Evolutionary conservation across 2,329 filamentous ascomycete genomes (phyloP).

Genomic region (Sporothrix schenckii): DNA sequence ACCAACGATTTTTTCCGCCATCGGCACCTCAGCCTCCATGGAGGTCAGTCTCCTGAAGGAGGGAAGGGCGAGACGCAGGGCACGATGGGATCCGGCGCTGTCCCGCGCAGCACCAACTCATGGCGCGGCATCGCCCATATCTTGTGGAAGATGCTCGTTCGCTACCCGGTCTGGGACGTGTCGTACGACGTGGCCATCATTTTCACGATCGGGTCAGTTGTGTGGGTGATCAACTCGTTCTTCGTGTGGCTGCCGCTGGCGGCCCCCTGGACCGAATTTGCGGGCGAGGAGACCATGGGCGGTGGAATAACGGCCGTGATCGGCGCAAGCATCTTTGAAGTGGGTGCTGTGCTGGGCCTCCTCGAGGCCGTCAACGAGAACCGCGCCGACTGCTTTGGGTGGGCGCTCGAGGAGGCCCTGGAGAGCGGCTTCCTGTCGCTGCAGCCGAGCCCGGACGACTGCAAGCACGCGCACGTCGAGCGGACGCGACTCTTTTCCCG

Average conservation of each 20-base stretch:
- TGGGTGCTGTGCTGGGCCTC: slow-evolving; percentile 65
- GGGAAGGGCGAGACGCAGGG: background rate
- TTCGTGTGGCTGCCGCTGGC: slow-evolving; percentile 65
- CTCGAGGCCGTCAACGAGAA: slow-evolving; percentile 72
- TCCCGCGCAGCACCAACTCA: slow-evolving; percentile 37
- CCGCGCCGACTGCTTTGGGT: slow-evolving; percentile 66
- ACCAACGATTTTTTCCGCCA: slow-evolving; percentile 36
- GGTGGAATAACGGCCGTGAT: slow-evolving; percentile 67
- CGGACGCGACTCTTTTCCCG: slow-evolving; percentile 17
- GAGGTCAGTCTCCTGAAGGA: background rate
- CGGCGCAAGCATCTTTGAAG: slow-evolving; percentile 68
- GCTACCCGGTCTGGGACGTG: slow-evolving; percentile 49
- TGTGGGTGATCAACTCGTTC: slow-evolving; percentile 64
- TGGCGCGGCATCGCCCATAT: slow-evolving; percentile 39
- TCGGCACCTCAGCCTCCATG: background rate
- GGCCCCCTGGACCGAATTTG: slow-evolving; percentile 57
- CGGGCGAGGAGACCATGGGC: slow-evolving; percentile 54
- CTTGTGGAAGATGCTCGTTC: slow-evolving; percentile 44
- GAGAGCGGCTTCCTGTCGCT: slow-evolving; percentile 39
- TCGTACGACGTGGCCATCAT: slow-evolving; percentile 49
- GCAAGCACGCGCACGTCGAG: slow-evolving; percentile 31
- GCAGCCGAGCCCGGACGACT: slow-evolving; percentile 28
- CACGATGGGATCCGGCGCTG: background rate
- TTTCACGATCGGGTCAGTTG: slow-evolving; percentile 50
- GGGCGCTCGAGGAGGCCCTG: slow-evolving; percentile 61